Evolutionary conservation across 2,329 filamentous ascomycete species (phyloP).

Genomic region (Fusarium verticillioides): DNA sequence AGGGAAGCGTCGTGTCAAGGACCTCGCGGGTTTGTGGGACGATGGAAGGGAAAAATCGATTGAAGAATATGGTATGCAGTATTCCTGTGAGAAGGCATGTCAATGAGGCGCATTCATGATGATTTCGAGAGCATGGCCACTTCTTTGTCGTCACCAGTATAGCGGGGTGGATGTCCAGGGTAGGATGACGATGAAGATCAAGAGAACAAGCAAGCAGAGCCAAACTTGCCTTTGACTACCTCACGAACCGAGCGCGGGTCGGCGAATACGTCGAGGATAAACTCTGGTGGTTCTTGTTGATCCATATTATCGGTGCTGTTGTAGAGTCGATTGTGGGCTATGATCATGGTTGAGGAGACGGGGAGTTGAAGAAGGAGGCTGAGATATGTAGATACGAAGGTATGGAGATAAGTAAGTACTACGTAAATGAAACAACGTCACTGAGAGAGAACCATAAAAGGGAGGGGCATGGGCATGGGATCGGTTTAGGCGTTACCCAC

Average conservation of each 20-base stretch:
- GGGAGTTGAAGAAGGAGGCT: conserved; percentile 2
- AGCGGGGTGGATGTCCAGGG: conserved; percentile 37
- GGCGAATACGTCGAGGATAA: conserved; percentile 92
- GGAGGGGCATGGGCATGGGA: conserved; percentile 31
- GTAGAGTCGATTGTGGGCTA: conserved; percentile 39
- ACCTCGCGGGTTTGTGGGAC: conserved; percentile 86
- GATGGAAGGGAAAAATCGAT: conserved; percentile 93
- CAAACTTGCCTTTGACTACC: conserved; percentile 82
- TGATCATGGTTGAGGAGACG: conserved; percentile 32
- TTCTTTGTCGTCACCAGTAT: conserved; percentile 12
- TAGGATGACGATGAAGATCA: conserved; percentile 34
- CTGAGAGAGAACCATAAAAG: conserved; percentile 9
- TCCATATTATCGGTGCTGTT: conserved; percentile 54
- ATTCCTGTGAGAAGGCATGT: conserved; percentile 68
- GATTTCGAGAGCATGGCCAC: background rate
- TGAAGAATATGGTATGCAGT: conserved; percentile 98
- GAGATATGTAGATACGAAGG: background rate
- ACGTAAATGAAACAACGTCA: conserved; percentile 19
- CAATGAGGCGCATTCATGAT: background rate
- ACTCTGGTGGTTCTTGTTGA: conserved; percentile 76
- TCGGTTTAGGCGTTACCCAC: conserved; percentile 4
- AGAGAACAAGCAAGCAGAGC: conserved; percentile 6
- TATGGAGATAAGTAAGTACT: background rate
- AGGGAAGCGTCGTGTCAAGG: conserved; percentile 88
- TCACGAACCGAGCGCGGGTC: conserved; percentile 91